Base-by-base conservation (phyloP, 1,139 yeast species). In the Zygosaccharomyces pseudobailii region DNA sequence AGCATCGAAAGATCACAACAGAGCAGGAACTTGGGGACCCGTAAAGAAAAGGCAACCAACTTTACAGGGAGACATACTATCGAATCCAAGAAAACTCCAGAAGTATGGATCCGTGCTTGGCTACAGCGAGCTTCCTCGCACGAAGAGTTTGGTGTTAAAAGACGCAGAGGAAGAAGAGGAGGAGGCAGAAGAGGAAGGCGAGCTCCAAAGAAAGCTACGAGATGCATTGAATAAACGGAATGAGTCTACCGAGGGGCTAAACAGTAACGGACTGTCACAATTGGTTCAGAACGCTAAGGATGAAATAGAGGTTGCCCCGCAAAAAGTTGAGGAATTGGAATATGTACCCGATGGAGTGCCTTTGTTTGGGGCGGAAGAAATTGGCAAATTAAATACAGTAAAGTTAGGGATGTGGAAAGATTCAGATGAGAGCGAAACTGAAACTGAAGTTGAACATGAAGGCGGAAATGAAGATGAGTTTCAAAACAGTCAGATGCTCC, bases 21-120 rank as follows among this genome's bases (percentile, higher is more conserved):
- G 52, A 34, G 34, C 57, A 3, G 43, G 47, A 13, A 41, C 45
- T n/a, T 17, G 36, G 17, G 40, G 43, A 21, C 45, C 40, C 28
- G 28, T 40, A 27, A 46, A 46, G 41, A 46, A 42, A 34, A 49
- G 47, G 13, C 46, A 45, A 28, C 48, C 51, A 13, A 35, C 33
- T 28, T 17, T 41, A 23, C 39, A 47, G 22, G 53, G 48, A 7
- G 52, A 49, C 49, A 43, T 43, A 48, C 46, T 38, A 47, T 53
- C 47, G 35, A 50, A 57, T 36, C 53, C 56, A 22, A 54, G 55
- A 40, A 64, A 57, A 45, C 62, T 68, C 51, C 68, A 67, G 51
- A 66, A 60, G 42, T 61, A 61, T 47, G 66, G 58, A 49, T 62
- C 63, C 53, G 66, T 55, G 54, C 57, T 57, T 55, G 65, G 50